Base-by-base conservation (phyloP, 1,284 basidiomycete species). In the Vanrija sp. region DNA sequence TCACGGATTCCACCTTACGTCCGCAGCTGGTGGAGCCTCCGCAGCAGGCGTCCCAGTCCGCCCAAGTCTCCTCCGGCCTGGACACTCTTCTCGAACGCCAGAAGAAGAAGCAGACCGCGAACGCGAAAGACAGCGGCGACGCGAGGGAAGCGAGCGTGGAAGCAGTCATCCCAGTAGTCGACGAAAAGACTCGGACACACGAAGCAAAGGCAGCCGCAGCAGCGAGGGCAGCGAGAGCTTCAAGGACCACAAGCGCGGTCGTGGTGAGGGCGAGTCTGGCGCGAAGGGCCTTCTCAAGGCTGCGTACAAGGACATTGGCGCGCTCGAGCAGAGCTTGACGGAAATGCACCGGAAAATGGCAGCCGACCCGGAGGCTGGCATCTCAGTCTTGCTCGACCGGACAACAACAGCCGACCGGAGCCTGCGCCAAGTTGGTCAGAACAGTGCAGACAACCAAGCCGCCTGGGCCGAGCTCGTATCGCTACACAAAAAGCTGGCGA, bases 401-500 rank as follows among this genome's bases (percentile, higher is more conserved):
- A 45, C 21, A 42, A 29, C 18, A 43, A 21, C 59, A 53, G 39
- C 57, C 61, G 34, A 34, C 12, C 34, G 34, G 9, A 34, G 34
- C 14, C 34, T 34, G n/a, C 55, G 62, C 19, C 61, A 54, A 16
- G 34, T 49, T 9, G 46, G 29, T 18, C 47, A 63, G 18, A 45
- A 57, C 1, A 47, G 39, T 9, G 65, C 68, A 15, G 69, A 72
- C 53, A 54, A 65, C 19, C 28, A 55, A 18, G 59, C 53, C 2
- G 69, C 69, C 9, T 78, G 77, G 77, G 65, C 76, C 12, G 72
- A 75, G 51, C 67, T 78, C 19, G 68, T 76, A 23, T 55, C 63
- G 15, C 67, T 72, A 42, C 77, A 78, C 62, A 78, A 76, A 55
- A 64, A 69, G 71, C 83, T 97, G 6, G 89, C 89, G 1, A 92